These are phyloP conservation scores for Carex kokanica DNA, from an alignment of 176 grass and related monocot species.

Conservation along the genomic window DNA sequence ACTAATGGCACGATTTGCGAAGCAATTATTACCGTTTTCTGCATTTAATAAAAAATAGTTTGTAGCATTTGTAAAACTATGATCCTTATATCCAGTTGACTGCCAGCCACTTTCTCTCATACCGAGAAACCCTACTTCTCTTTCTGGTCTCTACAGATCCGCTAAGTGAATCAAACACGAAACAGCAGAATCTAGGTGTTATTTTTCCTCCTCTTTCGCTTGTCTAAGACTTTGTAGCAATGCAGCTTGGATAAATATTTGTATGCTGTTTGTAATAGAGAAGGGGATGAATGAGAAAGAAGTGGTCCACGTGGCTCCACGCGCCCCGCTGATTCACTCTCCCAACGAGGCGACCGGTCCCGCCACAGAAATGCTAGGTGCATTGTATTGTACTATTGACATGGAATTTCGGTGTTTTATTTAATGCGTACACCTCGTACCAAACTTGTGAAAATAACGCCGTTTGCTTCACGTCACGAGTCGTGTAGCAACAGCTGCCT, in stretches of 20 bases:
- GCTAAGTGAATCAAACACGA: not conserved
- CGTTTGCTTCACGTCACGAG: too few species aligned
- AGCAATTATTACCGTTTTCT: not conserved
- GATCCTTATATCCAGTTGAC: constrained; percentile 44
- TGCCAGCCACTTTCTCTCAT: constrained; percentile 7
- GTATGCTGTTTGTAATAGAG: not conserved
- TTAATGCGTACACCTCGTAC: not conserved
- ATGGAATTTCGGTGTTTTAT: not conserved
- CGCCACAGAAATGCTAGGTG: not conserved
- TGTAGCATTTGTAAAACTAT: not conserved
- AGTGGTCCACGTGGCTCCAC: constrained; percentile 32
- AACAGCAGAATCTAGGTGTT: not conserved
- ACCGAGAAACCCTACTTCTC: constrained; percentile 22
- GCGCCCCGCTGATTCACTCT: not conserved
- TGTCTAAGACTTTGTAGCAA: not conserved
- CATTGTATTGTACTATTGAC: too few species aligned
- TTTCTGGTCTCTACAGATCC: not conserved
- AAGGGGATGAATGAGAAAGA: not conserved
- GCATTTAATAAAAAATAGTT: not conserved
- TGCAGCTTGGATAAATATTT: not conserved
- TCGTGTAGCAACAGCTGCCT: too few species aligned
- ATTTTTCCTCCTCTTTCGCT: not conserved
- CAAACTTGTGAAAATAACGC: too few species aligned
- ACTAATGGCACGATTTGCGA: not conserved
- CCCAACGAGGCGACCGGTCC: constrained; percentile 1